Conservation (phyloP, 768 basidiomycete species). For the Amanita rubescens region DNA sequence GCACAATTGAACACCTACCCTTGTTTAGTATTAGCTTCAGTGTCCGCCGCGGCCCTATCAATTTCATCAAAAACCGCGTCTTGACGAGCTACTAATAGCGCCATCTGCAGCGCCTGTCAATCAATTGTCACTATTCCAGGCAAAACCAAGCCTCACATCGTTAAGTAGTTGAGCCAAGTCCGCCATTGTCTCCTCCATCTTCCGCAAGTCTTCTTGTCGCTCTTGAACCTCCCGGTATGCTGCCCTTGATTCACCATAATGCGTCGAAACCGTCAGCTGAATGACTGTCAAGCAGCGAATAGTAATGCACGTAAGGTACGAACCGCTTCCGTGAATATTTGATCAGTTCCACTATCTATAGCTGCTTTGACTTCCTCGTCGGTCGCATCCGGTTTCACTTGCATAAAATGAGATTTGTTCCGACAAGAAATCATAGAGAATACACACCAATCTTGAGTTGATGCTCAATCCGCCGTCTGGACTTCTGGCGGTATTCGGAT, state of each 20-base stretch:
- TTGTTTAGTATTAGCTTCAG: conserved; percentile 60
- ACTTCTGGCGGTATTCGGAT: conserved; percentile 56
- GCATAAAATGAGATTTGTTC: neutral
- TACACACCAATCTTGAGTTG: conserved; percentile 69
- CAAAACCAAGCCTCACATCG: conserved; percentile 43
- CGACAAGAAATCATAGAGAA: neutral
- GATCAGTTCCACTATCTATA: conserved; percentile 53
- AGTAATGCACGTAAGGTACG: conserved; percentile 10
- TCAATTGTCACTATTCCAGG: neutral
- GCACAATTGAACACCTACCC: conserved; percentile 43
- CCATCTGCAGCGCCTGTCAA: conserved; percentile 47
- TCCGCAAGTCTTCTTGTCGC: conserved; percentile 77
- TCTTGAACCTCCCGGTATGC: conserved; percentile 87
- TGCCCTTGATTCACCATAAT: conserved; percentile 75
- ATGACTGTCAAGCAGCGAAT: neutral
- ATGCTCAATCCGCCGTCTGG: conserved; percentile 61
- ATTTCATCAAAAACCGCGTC: conserved; percentile 63
- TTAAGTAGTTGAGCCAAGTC: conserved; percentile 85
- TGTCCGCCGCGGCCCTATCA: conserved; percentile 53
- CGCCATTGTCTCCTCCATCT: conserved; percentile 81
- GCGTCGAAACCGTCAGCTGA: conserved; percentile 67
- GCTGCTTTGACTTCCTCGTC: conserved; percentile 71
- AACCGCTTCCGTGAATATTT: conserved; percentile 78
- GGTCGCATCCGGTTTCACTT: conserved; percentile 85
- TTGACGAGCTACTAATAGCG: conserved; percentile 69